Conservation (phyloP, 495 filamentous ascomycete genomes). For the Hypomontagnella submonticulosa region DNA sequence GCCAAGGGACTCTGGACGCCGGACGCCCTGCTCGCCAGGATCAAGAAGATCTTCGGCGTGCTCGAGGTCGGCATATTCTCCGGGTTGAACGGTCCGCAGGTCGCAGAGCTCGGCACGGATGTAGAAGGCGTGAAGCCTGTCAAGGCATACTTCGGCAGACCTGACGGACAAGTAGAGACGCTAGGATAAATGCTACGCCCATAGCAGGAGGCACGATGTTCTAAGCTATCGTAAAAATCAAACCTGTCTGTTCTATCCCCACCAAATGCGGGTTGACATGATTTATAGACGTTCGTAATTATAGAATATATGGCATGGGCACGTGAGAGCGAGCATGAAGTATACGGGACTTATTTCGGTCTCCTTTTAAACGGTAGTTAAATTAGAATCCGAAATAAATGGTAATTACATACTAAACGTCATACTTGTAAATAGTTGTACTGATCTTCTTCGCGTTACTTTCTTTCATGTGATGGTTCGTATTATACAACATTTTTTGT, state of each 20-base stretch:
- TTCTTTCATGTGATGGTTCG: constrained; percentile 38
- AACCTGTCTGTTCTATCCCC: not conserved
- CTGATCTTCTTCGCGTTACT: constrained; percentile 40
- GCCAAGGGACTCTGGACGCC: constrained; percentile 78
- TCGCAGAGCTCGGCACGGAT: constrained; percentile 63
- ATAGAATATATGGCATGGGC: constrained; percentile 3
- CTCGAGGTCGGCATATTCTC: constrained; percentile 92
- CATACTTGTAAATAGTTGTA: constrained; percentile 37
- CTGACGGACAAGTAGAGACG: constrained; percentile 72
- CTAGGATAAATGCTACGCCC: constrained; percentile 26
- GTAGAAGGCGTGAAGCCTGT: constrained; percentile 88
- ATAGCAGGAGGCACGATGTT: not conserved
- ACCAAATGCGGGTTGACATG: not conserved
- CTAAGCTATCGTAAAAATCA: not conserved
- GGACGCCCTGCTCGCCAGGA: constrained; percentile 70
- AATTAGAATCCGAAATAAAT: constrained; percentile 26
- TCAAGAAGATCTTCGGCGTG: constrained; percentile 88
- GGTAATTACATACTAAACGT: constrained; percentile 48
- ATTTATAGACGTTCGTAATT: not conserved
- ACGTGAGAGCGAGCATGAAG: constrained; percentile 1
- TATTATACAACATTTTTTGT: constrained; percentile 48
- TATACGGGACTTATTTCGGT: not conserved
- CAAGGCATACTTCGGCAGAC: constrained; percentile 94
- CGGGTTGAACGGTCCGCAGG: constrained; percentile 77
- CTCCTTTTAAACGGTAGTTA: constrained; percentile 17